Base-by-base conservation (phyloP, 163 green algal genomes). In the Smithsoniella earleae region DNA sequence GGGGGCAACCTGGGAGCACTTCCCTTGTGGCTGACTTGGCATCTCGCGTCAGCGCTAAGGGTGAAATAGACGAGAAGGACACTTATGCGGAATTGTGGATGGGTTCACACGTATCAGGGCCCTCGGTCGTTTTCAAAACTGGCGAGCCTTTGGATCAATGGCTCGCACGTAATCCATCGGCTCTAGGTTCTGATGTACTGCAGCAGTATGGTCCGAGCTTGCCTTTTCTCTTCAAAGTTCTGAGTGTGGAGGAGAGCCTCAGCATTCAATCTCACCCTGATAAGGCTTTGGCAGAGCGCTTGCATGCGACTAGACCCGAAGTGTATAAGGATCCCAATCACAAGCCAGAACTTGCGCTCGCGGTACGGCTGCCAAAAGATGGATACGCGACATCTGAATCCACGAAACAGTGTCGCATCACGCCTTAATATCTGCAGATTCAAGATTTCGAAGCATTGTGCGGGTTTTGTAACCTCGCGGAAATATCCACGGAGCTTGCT, bases 321-420 rank as follows among this genome's bases (percentile, higher is more conserved):
- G 85, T 90, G 8, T 96, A 96, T 81, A 92, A 93, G 63, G 94
- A 98, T 73, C 83, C 77, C 78, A 98, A 98, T 81, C 93, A 98
- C 83, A 99, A 99, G 81, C 94, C 94, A n/a, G 94, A 99, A 80
- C 98, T 99, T 91, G 88, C 92, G 20, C 79, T 99, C 38, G 94
- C 94, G 3, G 73, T 99, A 18, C 43, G 58, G 22, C 16, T 38
- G 13, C n/a, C n/a, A n/a, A n/a, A n/a, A n/a, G n/a, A n/a, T n/a
- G n/a, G n/a, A n/a, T n/a, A n/a, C n/a, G n/a, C n/a, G n/a, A n/a
- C n/a, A n/a, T n/a, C n/a, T n/a, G n/a, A n/a, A n/a, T n/a, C n/a
- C n/a, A n/a, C n/a, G n/a, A n/a, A n/a, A n/a, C n/a, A n/a, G n/a
- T n/a, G n/a, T n/a, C n/a, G n/a, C n/a, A n/a, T n/a, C n/a, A n/a